Percentiles rank a stretch among this genome's conserved stretches.
These are phyloP conservation scores for Coniochaeta sp. DNA, from an alignment of 2,329 filamentous ascomycete species.

Conservation along the genomic window DNA sequence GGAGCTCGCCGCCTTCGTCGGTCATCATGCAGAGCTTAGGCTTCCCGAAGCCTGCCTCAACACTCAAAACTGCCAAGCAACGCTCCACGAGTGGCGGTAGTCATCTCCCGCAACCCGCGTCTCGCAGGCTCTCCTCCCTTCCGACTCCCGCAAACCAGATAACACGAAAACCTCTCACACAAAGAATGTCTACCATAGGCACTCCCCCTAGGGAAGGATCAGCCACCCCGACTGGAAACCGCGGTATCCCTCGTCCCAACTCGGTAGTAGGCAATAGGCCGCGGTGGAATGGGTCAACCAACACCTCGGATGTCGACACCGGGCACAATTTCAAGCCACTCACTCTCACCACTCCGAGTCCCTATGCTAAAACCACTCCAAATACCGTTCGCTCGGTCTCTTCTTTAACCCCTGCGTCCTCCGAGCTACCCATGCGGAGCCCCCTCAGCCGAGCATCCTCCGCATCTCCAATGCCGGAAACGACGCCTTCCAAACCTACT, in stretches of 20 bases:
- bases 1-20: slow-evolving; percentile 57
- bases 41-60: slow-evolving; percentile 18
- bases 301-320: slow-evolving; percentile 54
- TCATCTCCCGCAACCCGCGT: slow-evolving; percentile 35
- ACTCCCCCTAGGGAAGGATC: slow-evolving; percentile 33
- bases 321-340: slow-evolving; percentile 62
- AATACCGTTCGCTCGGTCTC: slow-evolving; percentile 28
- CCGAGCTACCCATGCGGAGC: slow-evolving; percentile 44
- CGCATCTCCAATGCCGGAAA: slow-evolving; percentile 33
- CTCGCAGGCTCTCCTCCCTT: slow-evolving; percentile 38
- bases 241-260: slow-evolving; percentile 33
- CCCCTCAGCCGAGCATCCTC: slow-evolving; percentile 37
- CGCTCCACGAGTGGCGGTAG: slow-evolving; percentile 41
- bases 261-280: slow-evolving; percentile 50
- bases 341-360: slow-evolving; percentile 50
- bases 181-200: slow-evolving; percentile 37
- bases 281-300: slow-evolving; percentile 65
- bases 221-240: slow-evolving; percentile 39
- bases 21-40: slow-evolving; percentile 52
- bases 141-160: slow-evolving; percentile 33
- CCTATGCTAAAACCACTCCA: slow-evolving; percentile 39
- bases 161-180: slow-evolving; percentile 31
- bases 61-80: slow-evolving; percentile 30
- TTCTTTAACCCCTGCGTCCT: slow-evolving; percentile 31
- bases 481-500: slow-evolving; percentile 15